These are phyloP conservation scores for Ogataea trehaloabstinens DNA, from an alignment of 805 yeast species.

Conservation along the genomic window DNA sequence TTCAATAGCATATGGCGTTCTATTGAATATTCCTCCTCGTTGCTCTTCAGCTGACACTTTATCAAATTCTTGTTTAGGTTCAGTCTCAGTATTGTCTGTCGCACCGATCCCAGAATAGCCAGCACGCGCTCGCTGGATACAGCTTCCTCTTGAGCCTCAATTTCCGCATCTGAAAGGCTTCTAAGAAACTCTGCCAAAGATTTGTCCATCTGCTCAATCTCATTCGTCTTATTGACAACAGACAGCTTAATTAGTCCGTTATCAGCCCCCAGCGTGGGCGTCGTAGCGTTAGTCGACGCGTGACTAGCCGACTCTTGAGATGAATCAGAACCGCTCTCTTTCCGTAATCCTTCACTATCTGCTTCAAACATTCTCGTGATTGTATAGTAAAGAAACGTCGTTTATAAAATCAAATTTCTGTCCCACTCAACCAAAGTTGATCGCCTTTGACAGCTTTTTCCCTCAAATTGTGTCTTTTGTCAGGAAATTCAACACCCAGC, in stretches of 20 bases:
- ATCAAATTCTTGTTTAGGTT: conserved; percentile 32
- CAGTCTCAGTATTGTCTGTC: conserved; percentile 27
- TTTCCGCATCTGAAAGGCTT: conserved; percentile 7
- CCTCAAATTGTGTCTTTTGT: no score
- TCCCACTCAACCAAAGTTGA: no score
- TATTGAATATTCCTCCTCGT: conserved; percentile 28
- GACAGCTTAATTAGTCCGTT: conserved; percentile 1
- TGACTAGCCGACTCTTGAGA: conserved; percentile 5
- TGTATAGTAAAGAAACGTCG: background rate
- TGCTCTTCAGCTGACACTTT: conserved; percentile 26
- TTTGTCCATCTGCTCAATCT: conserved; percentile 21
- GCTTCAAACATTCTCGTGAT: background rate
- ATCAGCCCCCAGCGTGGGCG: conserved; percentile 8
- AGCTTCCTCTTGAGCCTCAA: conserved; percentile 2
- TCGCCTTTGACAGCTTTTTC: no score
- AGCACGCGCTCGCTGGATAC: background rate
- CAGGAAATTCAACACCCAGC: no score
- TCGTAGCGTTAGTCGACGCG: conserved; percentile 9
- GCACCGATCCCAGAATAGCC: conserved; percentile 11
- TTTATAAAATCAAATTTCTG: no score
- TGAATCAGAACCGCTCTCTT: conserved; percentile 2
- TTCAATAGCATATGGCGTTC: conserved; percentile 31
- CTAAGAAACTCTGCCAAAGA: conserved; percentile 13
- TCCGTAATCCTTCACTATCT: conserved; percentile 1
- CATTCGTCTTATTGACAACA: conserved; percentile 8